Percentiles rank a stretch among this genome's conserved stretches.
Evolutionary conservation across 2,329 filamentous ascomycete genomes (phyloP).

Genomic region (Pyrenophora seminiperda): DNA sequence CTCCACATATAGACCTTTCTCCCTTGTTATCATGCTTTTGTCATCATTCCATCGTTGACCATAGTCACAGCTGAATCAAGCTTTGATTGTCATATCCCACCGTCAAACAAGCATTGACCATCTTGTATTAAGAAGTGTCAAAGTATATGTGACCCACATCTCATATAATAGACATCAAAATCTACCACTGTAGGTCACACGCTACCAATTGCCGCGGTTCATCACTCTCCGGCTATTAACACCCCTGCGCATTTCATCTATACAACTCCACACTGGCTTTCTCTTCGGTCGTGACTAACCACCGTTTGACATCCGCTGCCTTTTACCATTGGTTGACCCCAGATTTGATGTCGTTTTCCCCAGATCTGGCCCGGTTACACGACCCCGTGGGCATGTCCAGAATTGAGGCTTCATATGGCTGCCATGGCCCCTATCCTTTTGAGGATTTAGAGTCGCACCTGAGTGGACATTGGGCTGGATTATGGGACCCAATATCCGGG

Average conservation of each 20-base stretch:
- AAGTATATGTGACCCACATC: conserved; percentile 14
- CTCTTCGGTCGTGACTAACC: conserved; percentile 25
- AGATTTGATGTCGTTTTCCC: conserved; percentile 4
- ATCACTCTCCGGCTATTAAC: conserved; percentile 28
- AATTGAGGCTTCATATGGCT: conserved; percentile 17
- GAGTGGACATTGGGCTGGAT: conserved; percentile 5
- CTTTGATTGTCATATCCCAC: conserved; percentile 4
- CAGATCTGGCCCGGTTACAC: conserved; percentile 16
- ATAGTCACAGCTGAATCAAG: background rate
- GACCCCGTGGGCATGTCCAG: conserved; percentile 16
- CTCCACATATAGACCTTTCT: conserved; percentile 17
- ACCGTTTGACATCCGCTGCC: conserved; percentile 3
- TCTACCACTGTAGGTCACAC: conserved; percentile 10
- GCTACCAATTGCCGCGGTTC: conserved; percentile 24
- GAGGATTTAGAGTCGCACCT: background rate
- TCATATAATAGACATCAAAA: conserved; percentile 17
- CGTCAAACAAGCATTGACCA: conserved; percentile 14
- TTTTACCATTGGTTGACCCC: conserved; percentile 3
- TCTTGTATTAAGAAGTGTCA: conserved; percentile 4
- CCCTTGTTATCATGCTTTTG: background rate
- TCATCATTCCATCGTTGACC: background rate
- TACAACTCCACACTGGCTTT: conserved; percentile 19
- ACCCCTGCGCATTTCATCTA: conserved; percentile 37
- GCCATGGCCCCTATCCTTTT: conserved; percentile 2
- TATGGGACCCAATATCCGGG: conserved; percentile 15